Evolutionary conservation across 306 rosid species (phyloP), one percentile per base, ranked within the genome.

Genomic region (Fagus crenata): DNA sequence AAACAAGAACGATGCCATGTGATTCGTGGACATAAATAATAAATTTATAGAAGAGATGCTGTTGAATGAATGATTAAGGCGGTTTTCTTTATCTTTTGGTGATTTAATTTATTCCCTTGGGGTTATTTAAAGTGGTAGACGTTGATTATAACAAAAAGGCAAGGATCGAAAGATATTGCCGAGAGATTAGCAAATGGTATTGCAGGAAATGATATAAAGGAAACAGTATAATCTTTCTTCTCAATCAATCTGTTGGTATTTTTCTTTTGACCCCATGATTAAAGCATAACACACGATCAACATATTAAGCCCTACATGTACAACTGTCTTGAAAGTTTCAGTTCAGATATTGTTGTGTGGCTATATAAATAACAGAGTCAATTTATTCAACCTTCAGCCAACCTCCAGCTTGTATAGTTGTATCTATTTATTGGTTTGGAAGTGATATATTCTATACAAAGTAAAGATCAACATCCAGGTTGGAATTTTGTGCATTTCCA

Each of bases 51-150:
- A 17, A 9, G 32, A 37, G 6, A 17, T 67, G 71, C 46, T 39
- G 71, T 35, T 64, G 71, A 67, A 7, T 39, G 49, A 67, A 67
- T 67, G 71, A 67, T 67, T 67, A 39, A 67, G 71, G 17, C 13
- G 18, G 49, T 67, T n/a, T 17, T 3, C 68, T 67, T 37, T 67
- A 5, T n/a, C 33, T n/a, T 67, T 67, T 39, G 71, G 37, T 39
- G 49, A 39, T 37, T 39, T 39, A n/a, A 22, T 67, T 67, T 42
- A 42, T 41, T 7, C 1, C 7, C 14, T 15, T 6, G 4, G 12
- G 5, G 18, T 6, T 67, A n/a, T 39, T 22, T 39, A 22, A 36
- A 65, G 49, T n/a, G 14, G 13, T 39, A 17, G 22, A 39, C 49
- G 49, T 14, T 65, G 32, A 3, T 46, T 46, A 46, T 39, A 3